Conservation (phyloP, 2,329 filamentous ascomycete genomes). For the Aspergillus puulaauensis region DNA sequence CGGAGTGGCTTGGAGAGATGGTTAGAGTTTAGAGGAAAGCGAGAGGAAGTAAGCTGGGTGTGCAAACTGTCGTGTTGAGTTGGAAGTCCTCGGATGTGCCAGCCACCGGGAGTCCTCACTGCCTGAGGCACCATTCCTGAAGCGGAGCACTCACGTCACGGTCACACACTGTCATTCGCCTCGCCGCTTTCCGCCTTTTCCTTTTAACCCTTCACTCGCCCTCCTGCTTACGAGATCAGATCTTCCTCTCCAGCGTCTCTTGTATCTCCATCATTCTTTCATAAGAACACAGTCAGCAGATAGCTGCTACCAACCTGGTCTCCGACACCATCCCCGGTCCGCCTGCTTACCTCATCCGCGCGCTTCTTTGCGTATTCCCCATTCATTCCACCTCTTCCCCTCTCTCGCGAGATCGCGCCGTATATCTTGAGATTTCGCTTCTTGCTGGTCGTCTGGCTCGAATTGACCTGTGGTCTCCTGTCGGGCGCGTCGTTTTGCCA, state of each 20-base stretch:
- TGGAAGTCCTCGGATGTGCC: background rate
- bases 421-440: background rate
- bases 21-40: no score
- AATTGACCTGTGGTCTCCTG: conserved; percentile 17
- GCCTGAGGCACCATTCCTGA: background rate
- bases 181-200: background rate
- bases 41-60: no score
- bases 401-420: conserved; percentile 10
- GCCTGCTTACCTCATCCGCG: conserved; percentile 39
- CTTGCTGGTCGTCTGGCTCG: conserved; percentile 5
- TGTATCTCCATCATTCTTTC: conserved; percentile 11
- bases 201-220: conserved; percentile 4
- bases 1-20: background rate
- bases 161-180: background rate
- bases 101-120: background rate
- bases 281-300: conserved; percentile 10
- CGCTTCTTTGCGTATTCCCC: conserved; percentile 25
- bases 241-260: conserved; percentile 1
- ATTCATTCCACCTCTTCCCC: conserved; percentile 17
- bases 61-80: no score
- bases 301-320: conserved; percentile 17
- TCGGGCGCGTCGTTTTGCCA: conserved; percentile 20
- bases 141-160: background rate
- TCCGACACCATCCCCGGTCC: conserved; percentile 4
- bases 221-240: conserved; percentile 27